Evolutionary conservation across 108 stramenopile genomes (phyloP).

Genomic region (Pelagomonas calceolata): DNA sequence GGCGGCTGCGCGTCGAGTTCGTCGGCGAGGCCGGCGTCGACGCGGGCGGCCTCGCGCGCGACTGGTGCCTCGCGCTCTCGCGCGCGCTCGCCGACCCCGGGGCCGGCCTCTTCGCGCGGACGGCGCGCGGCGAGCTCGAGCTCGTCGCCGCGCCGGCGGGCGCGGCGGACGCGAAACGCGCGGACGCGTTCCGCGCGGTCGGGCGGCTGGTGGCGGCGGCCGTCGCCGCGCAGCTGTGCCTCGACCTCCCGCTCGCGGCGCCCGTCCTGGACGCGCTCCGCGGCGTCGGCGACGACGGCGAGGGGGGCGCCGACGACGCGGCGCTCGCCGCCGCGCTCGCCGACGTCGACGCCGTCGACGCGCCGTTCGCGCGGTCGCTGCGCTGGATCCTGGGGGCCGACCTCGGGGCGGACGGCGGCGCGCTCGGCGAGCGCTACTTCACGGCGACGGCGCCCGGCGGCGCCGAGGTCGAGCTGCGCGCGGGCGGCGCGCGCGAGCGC

Average conservation of each 20-base stretch:
- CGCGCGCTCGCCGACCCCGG: background rate
- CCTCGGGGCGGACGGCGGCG: background rate
- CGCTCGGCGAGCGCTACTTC: too few relatives aligned
- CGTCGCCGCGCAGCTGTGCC: conserved; percentile 1
- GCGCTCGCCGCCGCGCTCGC: background rate
- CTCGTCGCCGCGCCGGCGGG: background rate
- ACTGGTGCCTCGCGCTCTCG: conserved; percentile 16
- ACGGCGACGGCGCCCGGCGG: background rate
- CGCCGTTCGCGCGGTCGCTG: background rate
- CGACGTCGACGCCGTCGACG: background rate
- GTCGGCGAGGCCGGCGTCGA: conserved; percentile 22
- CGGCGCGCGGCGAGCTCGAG: background rate
- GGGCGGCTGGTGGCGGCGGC: conserved; percentile 8
- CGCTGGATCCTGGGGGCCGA: background rate
- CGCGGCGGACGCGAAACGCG: background rate
- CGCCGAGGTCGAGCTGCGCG: conserved; percentile 6
- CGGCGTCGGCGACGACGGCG: background rate
- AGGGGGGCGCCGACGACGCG: too few relatives aligned
- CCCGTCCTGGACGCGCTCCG: background rate
- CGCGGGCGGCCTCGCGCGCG: conserved; percentile 17
- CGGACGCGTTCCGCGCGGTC: background rate
- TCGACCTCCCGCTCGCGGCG: background rate
- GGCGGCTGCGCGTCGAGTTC: conserved; percentile 8
- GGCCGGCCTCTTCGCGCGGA: background rate
- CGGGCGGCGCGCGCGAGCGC: conserved; percentile 11